These are phyloP conservation scores for Pythium oligandrum DNA, from an alignment of 352 stramenopile genomes.

Conservation along the genomic window DNA sequence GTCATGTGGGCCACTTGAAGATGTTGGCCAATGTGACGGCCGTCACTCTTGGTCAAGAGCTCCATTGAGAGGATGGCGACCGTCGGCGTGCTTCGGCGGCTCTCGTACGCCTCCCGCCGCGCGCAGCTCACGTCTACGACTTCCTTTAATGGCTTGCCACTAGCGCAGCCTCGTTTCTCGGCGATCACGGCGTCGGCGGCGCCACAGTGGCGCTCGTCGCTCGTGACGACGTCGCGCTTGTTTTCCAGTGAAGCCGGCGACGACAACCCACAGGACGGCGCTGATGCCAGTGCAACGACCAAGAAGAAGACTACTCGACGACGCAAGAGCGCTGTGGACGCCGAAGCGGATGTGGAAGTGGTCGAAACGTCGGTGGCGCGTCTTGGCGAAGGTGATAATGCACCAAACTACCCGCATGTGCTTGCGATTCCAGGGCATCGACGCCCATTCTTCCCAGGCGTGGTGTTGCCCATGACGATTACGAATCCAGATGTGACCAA, in stretches of 20 bases:
- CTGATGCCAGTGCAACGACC: slow-evolving; percentile 3
- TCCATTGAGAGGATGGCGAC: slow-evolving; percentile 12
- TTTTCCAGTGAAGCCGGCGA: slow-evolving; percentile 4
- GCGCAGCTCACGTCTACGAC: background rate
- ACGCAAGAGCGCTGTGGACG: background rate
- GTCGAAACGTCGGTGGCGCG: slow-evolving; percentile 60
- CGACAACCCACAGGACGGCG: slow-evolving; percentile 19
- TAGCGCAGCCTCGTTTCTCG: background rate
- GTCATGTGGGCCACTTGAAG: slow-evolving; percentile 13
- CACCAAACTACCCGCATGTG: slow-evolving; percentile 67
- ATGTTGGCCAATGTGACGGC: slow-evolving; percentile 3
- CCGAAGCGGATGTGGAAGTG: slow-evolving; percentile 36
- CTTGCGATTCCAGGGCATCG: slow-evolving; percentile 72
- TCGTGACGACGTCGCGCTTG: slow-evolving; percentile 8
- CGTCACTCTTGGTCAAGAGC: too few relatives aligned
- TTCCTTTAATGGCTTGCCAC: too few relatives aligned
- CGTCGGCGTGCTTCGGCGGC: slow-evolving; percentile 17
- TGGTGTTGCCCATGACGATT: slow-evolving; percentile 84
- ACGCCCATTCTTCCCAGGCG: slow-evolving; percentile 76
- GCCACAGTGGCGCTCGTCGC: background rate
- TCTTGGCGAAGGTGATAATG: slow-evolving; percentile 60
- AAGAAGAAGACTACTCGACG: too few relatives aligned
- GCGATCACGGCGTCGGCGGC: slow-evolving; percentile 8
- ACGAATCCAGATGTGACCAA: slow-evolving; percentile 84
- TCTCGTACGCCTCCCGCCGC: slow-evolving; percentile 16